Evolutionary conservation across 1,284 basidiomycete genomes (phyloP), one percentile per base, ranked within the genome.

Genomic region (Wolfiporia cocos): DNA sequence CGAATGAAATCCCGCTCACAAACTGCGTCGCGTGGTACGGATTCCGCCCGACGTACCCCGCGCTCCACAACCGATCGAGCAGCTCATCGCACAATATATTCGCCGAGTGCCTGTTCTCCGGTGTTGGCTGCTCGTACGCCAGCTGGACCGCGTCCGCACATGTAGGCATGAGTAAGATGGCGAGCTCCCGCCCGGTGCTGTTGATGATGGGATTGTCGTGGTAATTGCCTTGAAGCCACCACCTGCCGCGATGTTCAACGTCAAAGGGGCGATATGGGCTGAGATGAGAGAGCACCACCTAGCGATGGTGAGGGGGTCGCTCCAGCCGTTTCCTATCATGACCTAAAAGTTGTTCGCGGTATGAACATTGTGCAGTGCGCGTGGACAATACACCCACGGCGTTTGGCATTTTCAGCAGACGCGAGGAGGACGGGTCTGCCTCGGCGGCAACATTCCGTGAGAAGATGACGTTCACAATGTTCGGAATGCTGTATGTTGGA

Each of bases 321-420:
- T 37, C 41, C 34, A 37, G 19, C 34, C 41, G 19, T 42, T 42
- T 2, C 41, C 41, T n/a, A 42, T 42, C 41, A 42, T 42, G 21
- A 42, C 35, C 41, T 42, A 18, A n/a, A n/a, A n/a, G n/a, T n/a
- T n/a, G n/a, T n/a, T n/a, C n/a, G n/a, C n/a, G n/a, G n/a, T n/a
- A n/a, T n/a, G n/a, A n/a, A n/a, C n/a, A n/a, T n/a, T n/a, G 3
- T 12, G 5, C 5, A n/a, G 34, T 31, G 15, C n/a, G 3, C 7
- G 17, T 21, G 14, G 20, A 34, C n/a, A 30, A 39, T 2, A 39
- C n/a, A 23, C 41, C 11, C 11, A 37, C 41, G 20, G 41, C 19
- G 15, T 42, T 35, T 3, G 41, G 41, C 41, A 37, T 37, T n/a
- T 42, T 42, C 14, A 37, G 18, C 5, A 42, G 5, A 23, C 41